Conservation (phyloP, 208 protist genomes). For the Borovskyia barvae region DNA sequence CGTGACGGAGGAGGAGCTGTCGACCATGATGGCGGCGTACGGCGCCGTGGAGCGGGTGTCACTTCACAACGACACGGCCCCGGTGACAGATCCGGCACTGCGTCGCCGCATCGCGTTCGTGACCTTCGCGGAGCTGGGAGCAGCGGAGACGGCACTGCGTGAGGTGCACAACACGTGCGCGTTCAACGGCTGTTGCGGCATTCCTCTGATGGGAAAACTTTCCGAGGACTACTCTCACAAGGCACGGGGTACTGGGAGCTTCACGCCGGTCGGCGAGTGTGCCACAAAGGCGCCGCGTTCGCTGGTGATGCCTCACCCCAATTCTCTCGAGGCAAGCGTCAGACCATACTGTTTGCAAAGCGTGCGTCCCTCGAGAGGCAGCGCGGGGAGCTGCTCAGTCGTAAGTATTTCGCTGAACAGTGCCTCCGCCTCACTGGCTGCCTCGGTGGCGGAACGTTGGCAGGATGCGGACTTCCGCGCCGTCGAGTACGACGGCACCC, state of each 20-base stretch:
- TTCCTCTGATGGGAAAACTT: slow-evolving; percentile 52
- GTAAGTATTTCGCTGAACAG: too few species aligned
- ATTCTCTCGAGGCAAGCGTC: too few species aligned
- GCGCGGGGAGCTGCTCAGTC: too few species aligned
- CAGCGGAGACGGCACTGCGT: slow-evolving; percentile 29
- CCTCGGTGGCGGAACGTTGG: too few species aligned
- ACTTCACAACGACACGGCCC: slow-evolving; percentile 31
- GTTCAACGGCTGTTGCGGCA: slow-evolving; percentile 30
- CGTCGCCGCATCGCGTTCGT: slow-evolving; percentile 49
- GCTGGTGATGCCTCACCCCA: too few species aligned
- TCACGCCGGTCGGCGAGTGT: too few species aligned
- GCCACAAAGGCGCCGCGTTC: neutral
- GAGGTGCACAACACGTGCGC: slow-evolving; percentile 38
- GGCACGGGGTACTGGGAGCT: too few species aligned
- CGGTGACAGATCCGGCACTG: neutral
- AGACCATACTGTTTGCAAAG: too few species aligned
- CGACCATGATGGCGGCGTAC: slow-evolving; percentile 7
- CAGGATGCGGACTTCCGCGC: too few species aligned
- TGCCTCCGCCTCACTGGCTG: too few species aligned
- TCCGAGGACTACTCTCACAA: slow-evolving; percentile 17
- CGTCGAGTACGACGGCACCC: too few species aligned
- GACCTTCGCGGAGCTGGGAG: slow-evolving; percentile 29
- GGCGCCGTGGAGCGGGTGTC: slow-evolving; percentile 25
- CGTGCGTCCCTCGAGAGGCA: too few species aligned
- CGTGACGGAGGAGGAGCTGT: slow-evolving; percentile 22